Base-by-base conservation (phyloP, 1,139 yeast species). In the Spathaspora sp. region DNA sequence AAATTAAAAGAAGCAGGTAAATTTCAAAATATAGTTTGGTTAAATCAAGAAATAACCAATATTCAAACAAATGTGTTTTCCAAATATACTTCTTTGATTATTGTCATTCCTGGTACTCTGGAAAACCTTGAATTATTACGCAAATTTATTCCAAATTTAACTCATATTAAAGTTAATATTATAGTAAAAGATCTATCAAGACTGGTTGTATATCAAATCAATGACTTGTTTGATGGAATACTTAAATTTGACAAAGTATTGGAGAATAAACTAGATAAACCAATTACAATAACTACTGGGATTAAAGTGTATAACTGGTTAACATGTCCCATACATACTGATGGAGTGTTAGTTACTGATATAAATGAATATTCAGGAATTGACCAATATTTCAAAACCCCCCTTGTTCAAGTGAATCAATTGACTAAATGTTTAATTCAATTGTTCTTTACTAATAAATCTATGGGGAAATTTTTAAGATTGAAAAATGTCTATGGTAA, bases 11-110 rank as follows among this genome's bases (percentile, higher is more conserved):
- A 75, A 43, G 71, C 70, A 44, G 87, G 82, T 8, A 70, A 84
- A 43, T 81, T 88, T 44, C 78, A 73, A 26, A 76, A 76, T 50
- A 79, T 85, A 17, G 69, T 81, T 18, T 85, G 90, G 87, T 70
- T 87, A 16, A 69, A 66, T 39, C 68, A 67, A 13, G 57, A 54
- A 2, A 39, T 51, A 18, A 6, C 41, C 2, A 39, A 33, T 6
- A 38, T 52, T 9, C 47, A 48, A 20, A 18, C 43, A 1, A 39
- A 44, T 38, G 43, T 56, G 6, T 60, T 62, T 46, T 53, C 48
- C 5, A 57, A 55, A 39, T 60, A 59, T 44, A 54, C 65, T 20
- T 71, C 74, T 31, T 58, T 78, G 17, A 71, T 81, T 13, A 62
- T 79, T 5, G 47, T 79, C 3, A 46, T 66, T 7, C 55, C 54